Evolutionary conservation across 2,329 filamentous ascomycete genomes (phyloP).

Genomic region (Xylariaceae sp.): DNA sequence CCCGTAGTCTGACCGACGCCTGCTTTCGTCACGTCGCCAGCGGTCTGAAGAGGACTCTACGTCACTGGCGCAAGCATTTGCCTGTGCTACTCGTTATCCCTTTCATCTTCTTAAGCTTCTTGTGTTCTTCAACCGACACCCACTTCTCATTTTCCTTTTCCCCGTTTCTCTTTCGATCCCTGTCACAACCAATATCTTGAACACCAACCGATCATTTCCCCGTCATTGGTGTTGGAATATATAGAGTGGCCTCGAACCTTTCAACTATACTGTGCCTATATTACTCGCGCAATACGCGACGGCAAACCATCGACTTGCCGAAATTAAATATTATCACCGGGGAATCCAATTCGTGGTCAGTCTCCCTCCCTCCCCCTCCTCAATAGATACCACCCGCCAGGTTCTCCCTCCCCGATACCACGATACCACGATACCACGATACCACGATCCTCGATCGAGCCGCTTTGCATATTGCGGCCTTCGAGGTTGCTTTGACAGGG

Average conservation of each 20-base stretch:
- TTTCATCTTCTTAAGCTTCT: slow-evolving; percentile 22
- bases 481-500: slow-evolving; percentile 4
- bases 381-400: slow-evolving; percentile 4
- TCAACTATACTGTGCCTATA: slow-evolving; percentile 28
- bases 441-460: slow-evolving; percentile 6
- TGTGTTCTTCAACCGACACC: slow-evolving; percentile 4
- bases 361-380: neutral
- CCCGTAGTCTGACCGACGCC: slow-evolving; percentile 28
- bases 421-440: neutral
- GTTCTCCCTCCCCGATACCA: slow-evolving; percentile 5
- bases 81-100: slow-evolving; percentile 23
- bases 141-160: slow-evolving; percentile 20
- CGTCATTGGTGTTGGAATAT: slow-evolving; percentile 26
- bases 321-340: neutral
- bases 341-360: slow-evolving; percentile 6
- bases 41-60: slow-evolving; percentile 22
- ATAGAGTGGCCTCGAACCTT: slow-evolving; percentile 33
- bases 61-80: slow-evolving; percentile 23
- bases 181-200: slow-evolving; percentile 12
- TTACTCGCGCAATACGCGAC: slow-evolving; percentile 10
- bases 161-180: slow-evolving; percentile 28
- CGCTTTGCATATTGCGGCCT: slow-evolving; percentile 4
- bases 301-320: slow-evolving; percentile 3
- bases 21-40: slow-evolving; percentile 17
- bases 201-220: slow-evolving; percentile 17